Conservation (phyloP, 805 yeast species). For the Suhomyces faveliae region DNA sequence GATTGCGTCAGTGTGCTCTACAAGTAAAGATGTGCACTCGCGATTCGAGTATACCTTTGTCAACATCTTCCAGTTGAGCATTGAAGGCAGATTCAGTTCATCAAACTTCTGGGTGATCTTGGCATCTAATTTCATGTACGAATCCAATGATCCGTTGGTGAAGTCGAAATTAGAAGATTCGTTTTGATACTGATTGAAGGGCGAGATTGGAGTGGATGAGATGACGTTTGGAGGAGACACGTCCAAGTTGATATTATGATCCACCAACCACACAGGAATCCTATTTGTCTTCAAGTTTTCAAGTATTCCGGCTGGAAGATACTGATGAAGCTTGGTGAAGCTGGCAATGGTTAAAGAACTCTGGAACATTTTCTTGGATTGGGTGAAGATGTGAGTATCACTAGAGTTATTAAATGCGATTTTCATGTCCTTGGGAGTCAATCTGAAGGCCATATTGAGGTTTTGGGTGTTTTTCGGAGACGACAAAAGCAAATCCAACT, state of each 20-base stretch:
- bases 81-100: constrained; percentile 8
- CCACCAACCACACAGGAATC: constrained; percentile 20
- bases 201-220: constrained; percentile 18
- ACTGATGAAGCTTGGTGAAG: background rate
- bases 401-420: constrained; percentile 4
- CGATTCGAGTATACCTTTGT: constrained; percentile 23
- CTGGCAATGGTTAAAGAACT: background rate
- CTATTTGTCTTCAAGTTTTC: constrained; percentile 4
- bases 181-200: constrained; percentile 8
- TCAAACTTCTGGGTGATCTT: constrained; percentile 2
- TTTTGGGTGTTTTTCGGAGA: constrained; percentile 19
- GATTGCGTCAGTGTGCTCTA: constrained; percentile 25
- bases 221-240: constrained; percentile 6
- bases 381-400: constrained; percentile 6
- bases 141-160: constrained; percentile 22
- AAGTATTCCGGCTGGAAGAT: constrained; percentile 2
- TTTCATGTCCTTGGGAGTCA: constrained; percentile 7
- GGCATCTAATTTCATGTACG: constrained; percentile 23
- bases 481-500: constrained; percentile 27
- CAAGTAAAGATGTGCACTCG: constrained; percentile 15
- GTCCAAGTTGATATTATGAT: constrained; percentile 5
- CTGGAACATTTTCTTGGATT: background rate
- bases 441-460: background rate
- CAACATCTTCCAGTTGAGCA: constrained; percentile 30
- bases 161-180: constrained; percentile 13